phyloP scores from a whole-genome alignment of 306 rosid species.

The Rubus idaeus region DNA sequence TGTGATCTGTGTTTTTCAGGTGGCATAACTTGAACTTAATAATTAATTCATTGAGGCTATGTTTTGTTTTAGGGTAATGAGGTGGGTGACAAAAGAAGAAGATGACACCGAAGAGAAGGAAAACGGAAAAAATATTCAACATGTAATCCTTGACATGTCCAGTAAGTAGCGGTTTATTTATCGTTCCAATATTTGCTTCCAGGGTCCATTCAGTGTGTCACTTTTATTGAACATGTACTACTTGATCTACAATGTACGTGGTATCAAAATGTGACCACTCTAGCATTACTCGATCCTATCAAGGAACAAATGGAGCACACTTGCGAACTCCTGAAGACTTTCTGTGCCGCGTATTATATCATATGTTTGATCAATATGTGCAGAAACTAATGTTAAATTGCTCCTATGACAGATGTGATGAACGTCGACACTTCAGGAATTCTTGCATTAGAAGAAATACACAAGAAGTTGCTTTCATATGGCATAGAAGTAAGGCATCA shows the following conservation, averaged over 20 bases:
- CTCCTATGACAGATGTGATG: constrained; percentile 47
- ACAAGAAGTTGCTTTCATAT: constrained; percentile 48
- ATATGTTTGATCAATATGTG: not conserved
- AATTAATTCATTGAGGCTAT: not conserved
- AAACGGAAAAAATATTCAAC: constrained; percentile 36
- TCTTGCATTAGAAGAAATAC: constrained; percentile 65
- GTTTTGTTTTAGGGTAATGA: constrained; percentile 48
- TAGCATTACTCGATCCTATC: not conserved
- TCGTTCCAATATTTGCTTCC: not conserved
- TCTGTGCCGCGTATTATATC: not conserved
- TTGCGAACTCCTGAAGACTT: not conserved
- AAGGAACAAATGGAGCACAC: not conserved
- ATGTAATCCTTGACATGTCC: constrained; percentile 69
- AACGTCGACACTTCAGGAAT: constrained; percentile 85
- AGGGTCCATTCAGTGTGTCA: not conserved
- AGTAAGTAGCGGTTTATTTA: constrained; percentile 44
- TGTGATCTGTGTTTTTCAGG: not conserved
- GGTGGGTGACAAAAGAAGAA: constrained; percentile 50
- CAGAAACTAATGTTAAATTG: not conserved
- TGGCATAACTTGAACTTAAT: not conserved
- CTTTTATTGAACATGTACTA: not conserved
- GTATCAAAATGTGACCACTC: not conserved
- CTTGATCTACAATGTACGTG: not conserved
- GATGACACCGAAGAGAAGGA: constrained; percentile 33
- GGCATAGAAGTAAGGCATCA: constrained; percentile 48